Evolutionary conservation across 768 basidiomycete genomes (phyloP), one percentile per base, ranked within the genome.

Genomic region (Leccinum longicurvipes): DNA sequence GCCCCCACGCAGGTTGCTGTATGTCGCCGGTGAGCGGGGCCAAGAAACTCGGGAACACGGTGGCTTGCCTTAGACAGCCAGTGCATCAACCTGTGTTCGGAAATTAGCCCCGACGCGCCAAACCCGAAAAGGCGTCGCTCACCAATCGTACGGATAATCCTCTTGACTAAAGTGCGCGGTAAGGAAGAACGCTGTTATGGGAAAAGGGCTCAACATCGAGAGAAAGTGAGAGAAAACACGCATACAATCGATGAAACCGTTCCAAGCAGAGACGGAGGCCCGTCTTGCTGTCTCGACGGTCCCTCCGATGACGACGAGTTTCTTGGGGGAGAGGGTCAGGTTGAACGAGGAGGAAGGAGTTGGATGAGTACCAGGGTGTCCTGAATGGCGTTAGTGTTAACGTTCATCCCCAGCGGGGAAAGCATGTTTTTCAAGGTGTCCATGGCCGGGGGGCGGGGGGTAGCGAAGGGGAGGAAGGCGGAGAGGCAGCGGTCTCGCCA

Each of bases 1-100:
- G 83, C 7, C 89, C 89, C 89, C 91, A 93, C 23, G 91, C 87
- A 12, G 91, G 91, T 87, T 93, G 91, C 91, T 93, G 70, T 15
- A 46, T 28, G 39, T 23, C 41, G 32, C 28, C 19, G 6, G 46
- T 72, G 53, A 73, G 64, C 57, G 45, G 41, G 12, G 49, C 36
- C 11, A 41, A 21, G 19, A 6, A 41, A 3, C 19, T 19, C 19
- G 39, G n/a, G 11, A 41, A 19, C 11, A 19, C 39, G 39, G 19
- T 46, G 19, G 56, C 62, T 60, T 54, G 84, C 89, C 81, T 92
- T 93, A 23, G 88, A 79, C 47, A 93, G 78, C 91, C 91, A 93
- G 64, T 93, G 88, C 88, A 91, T 90, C 61, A 92, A 70, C 90
- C 89, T 91, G 60, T 32, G 39, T 19, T 12, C 50, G 4, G 54